A percentile compares a stretch with the other conserved stretches of the same genome.
phyloP scores from a whole-genome alignment of 2,329 filamentous ascomycete species.

The Paradendryphiella salina region DNA sequence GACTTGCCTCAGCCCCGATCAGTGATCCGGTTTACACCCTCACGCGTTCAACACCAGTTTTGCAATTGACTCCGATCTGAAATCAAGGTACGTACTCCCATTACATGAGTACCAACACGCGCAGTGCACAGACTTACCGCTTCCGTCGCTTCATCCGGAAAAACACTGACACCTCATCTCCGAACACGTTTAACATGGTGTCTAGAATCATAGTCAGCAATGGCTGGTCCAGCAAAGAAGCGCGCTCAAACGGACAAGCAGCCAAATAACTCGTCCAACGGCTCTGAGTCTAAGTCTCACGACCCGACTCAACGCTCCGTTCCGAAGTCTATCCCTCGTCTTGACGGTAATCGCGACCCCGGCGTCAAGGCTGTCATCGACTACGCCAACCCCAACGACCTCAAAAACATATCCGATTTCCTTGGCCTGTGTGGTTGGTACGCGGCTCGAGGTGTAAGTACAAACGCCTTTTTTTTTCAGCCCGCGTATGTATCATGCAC shows the following conservation, averaged over 20 bases:
- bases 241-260: slow-evolving; percentile 38
- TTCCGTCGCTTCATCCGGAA: not conserved
- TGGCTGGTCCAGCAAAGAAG: slow-evolving; percentile 47
- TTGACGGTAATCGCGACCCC: slow-evolving; percentile 45
- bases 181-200: slow-evolving; percentile 23
- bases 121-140: not conserved
- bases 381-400: slow-evolving; percentile 32
- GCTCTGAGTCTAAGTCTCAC: slow-evolving; percentile 33
- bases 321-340: slow-evolving; percentile 34
- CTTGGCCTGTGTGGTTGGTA: slow-evolving; percentile 44
- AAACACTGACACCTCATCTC: slow-evolving; percentile 1
- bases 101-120: not conserved
- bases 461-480: slow-evolving; percentile 17
- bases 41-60: slow-evolving; percentile 3
- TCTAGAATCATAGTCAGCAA: slow-evolving; percentile 32
- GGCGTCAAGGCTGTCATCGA: slow-evolving; percentile 16
- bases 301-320: slow-evolving; percentile 32
- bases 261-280: slow-evolving; percentile 29
- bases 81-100: slow-evolving; percentile 20
- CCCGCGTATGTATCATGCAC: slow-evolving; percentile 14
- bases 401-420: slow-evolving; percentile 46
- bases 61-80: slow-evolving; percentile 9
- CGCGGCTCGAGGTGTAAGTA: slow-evolving; percentile 45
- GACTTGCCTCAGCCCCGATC: slow-evolving; percentile 18
- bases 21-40: slow-evolving; percentile 13